phyloP scores from a whole-genome alignment of 768 basidiomycete genomes.

The Pisolithus marmoratus region DNA sequence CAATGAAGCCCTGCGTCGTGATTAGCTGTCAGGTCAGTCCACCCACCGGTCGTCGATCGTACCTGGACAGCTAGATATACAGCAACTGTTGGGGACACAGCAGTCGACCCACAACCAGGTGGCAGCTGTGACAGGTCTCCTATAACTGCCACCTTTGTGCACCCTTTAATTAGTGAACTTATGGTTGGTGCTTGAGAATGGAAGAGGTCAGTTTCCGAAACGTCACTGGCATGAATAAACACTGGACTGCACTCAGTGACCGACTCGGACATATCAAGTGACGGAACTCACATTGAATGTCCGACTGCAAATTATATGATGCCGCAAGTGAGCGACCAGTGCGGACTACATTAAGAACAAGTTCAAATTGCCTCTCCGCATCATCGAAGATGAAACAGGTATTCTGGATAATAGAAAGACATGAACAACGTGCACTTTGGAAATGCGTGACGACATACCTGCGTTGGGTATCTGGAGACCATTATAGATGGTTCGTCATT shows the following conservation, averaged over 20 bases:
- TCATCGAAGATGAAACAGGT: slow-evolving; percentile 54
- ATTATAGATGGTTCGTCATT: slow-evolving; percentile 85
- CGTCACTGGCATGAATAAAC: slow-evolving; percentile 66
- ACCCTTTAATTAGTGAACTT: slow-evolving; percentile 80
- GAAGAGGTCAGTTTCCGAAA: slow-evolving; percentile 61
- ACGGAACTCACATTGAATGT: slow-evolving; percentile 60
- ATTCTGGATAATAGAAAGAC: slow-evolving; percentile 39
- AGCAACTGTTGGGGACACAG: slow-evolving; percentile 68
- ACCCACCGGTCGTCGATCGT: slow-evolving; percentile 17
- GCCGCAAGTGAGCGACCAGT: slow-evolving; percentile 81
- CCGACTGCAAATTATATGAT: slow-evolving; percentile 80
- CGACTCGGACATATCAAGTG: not conserved
- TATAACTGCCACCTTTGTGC: slow-evolving; percentile 69
- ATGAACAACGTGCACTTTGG: not conserved
- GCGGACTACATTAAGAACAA: slow-evolving; percentile 75
- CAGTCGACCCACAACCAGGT: slow-evolving; percentile 79
- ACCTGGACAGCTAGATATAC: slow-evolving; percentile 86
- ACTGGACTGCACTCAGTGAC: slow-evolving; percentile 39
- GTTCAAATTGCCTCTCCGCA: slow-evolving; percentile 81
- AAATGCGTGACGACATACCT: slow-evolving; percentile 43
- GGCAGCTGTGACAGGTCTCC: slow-evolving; percentile 64
- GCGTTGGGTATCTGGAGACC: slow-evolving; percentile 77
- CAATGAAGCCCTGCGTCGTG: slow-evolving; percentile 70
- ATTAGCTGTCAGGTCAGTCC: not conserved
- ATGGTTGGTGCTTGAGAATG: slow-evolving; percentile 72